These are phyloP conservation scores for Paracoccidioides lutzii DNA, from an alignment of 2,329 filamentous ascomycete species.

Conservation along the genomic window DNA sequence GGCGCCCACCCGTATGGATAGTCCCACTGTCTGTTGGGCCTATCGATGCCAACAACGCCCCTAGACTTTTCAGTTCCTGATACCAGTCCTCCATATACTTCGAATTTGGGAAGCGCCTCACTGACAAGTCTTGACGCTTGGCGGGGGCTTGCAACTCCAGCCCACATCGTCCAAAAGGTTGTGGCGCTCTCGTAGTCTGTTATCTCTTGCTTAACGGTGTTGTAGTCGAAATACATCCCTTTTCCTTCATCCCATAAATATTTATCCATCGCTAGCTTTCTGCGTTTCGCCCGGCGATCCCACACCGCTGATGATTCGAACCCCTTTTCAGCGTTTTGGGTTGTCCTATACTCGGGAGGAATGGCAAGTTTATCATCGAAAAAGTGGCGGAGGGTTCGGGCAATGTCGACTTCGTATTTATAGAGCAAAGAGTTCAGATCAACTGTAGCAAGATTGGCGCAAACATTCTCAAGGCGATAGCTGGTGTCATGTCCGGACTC, in stretches of 20 bases:
- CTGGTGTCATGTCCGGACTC: slow-evolving; percentile 96
- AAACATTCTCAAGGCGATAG: slow-evolving; percentile 79
- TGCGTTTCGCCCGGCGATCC: slow-evolving; percentile 76
- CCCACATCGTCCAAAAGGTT: slow-evolving; percentile 97
- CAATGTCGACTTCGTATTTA: slow-evolving; percentile 95
- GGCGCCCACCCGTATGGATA: slow-evolving; percentile 97
- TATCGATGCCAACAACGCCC: slow-evolving; percentile 61
- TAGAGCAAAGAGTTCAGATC: slow-evolving; percentile 90
- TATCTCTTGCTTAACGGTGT: slow-evolving; percentile 69
- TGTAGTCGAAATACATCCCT: slow-evolving; percentile 97
- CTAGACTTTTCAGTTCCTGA: slow-evolving; percentile 85
- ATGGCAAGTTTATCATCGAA: slow-evolving; percentile 76
- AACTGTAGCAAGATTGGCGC: slow-evolving; percentile 80
- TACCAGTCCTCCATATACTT: slow-evolving; percentile 73
- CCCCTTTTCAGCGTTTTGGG: slow-evolving; percentile 51
- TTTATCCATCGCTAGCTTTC: slow-evolving; percentile 78
- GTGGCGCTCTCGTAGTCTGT: slow-evolving; percentile 82
- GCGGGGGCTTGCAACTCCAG: slow-evolving; percentile 68
- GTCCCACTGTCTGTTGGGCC: slow-evolving; percentile 96
- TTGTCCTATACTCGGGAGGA: slow-evolving; percentile 66
- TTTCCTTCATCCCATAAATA: slow-evolving; percentile 85
- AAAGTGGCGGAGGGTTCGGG: slow-evolving; percentile 66
- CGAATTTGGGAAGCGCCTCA: slow-evolving; percentile 73
- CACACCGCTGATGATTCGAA: slow-evolving; percentile 73
- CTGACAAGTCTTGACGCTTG: slow-evolving; percentile 76